Evolutionary conservation across 805 yeast species (phyloP).

Genomic region (Yarrowia sp.): DNA sequence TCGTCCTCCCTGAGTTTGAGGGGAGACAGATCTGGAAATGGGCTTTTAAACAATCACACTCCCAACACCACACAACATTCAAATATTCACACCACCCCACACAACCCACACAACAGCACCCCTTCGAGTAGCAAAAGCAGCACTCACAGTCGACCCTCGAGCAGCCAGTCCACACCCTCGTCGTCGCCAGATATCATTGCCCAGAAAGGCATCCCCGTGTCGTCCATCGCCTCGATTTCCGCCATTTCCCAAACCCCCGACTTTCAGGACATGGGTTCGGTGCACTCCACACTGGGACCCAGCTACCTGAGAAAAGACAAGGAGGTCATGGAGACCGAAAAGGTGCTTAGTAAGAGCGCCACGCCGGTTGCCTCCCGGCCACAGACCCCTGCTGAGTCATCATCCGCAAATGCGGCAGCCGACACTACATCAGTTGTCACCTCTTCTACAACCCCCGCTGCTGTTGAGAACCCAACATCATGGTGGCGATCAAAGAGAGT

Average conservation of each 20-base stretch:
- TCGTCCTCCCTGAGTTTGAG: constrained; percentile 1
- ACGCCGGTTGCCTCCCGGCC: neutral
- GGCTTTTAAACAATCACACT: neutral
- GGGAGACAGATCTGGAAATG: neutral
- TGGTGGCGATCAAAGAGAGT: constrained; percentile 36
- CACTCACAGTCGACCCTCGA: constrained; percentile 15
- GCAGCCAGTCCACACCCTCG: constrained; percentile 15
- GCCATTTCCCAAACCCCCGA: constrained; percentile 32
- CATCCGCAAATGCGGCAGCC: neutral
- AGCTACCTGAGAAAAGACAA: constrained; percentile 14
- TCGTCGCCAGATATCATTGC: constrained; percentile 31
- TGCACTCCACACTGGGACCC: constrained; percentile 21
- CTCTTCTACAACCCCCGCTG: too few relatives aligned
- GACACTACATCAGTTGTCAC: neutral
- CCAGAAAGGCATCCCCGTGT: constrained; percentile 33
- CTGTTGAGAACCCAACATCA: constrained; percentile 30
- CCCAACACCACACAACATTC: neutral
- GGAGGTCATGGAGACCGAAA: constrained; percentile 21
- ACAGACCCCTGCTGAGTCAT: neutral
- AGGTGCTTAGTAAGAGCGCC: neutral
- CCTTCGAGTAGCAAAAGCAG: neutral
- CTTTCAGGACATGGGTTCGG: constrained; percentile 32
- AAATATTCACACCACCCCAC: neutral
- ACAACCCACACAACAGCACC: too few relatives aligned
- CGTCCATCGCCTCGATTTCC: constrained; percentile 33